Conservation (phyloP, 139 green algal genomes). For the Coelastrella sp. region DNA sequence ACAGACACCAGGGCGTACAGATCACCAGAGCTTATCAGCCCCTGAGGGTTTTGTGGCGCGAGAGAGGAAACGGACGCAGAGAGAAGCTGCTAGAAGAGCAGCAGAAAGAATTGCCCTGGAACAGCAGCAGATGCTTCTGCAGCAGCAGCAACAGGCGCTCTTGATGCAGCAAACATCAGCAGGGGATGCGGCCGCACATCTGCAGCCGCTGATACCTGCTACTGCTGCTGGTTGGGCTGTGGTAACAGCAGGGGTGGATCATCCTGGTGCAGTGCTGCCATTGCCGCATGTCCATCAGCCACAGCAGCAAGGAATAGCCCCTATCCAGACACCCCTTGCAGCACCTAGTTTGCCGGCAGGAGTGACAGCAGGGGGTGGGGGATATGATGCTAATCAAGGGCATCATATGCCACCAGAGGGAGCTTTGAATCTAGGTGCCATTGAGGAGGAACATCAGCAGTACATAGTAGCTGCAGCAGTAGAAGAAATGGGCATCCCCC, state of each 20-base stretch:
- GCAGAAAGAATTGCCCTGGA: conserved; percentile 5
- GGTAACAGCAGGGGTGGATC: not conserved
- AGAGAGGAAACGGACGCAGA: not conserved
- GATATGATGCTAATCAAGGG: no score
- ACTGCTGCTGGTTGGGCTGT: not conserved
- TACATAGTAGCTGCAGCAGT: not conserved
- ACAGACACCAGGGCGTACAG: not conserved
- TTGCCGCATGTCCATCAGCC: not conserved
- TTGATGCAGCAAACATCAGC: not conserved
- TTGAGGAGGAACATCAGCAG: not conserved
- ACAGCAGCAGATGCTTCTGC: not conserved
- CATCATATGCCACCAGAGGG: no score
- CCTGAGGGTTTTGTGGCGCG: not conserved
- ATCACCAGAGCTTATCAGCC: not conserved
- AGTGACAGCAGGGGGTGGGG: not conserved
- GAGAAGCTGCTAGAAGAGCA: not conserved
- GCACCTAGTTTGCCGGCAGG: not conserved
- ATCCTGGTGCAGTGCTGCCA: not conserved
- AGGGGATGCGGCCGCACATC: not conserved
- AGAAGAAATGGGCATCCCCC: not conserved
- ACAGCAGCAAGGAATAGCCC: not conserved
- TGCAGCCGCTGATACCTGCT: conserved; percentile 24
- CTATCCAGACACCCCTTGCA: not conserved
- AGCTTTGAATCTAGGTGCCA: not conserved
- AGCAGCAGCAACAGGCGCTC: not conserved